phyloP scores from a whole-genome alignment of 2,329 filamentous ascomycete genomes.

The Aspergillus alliaceus region DNA sequence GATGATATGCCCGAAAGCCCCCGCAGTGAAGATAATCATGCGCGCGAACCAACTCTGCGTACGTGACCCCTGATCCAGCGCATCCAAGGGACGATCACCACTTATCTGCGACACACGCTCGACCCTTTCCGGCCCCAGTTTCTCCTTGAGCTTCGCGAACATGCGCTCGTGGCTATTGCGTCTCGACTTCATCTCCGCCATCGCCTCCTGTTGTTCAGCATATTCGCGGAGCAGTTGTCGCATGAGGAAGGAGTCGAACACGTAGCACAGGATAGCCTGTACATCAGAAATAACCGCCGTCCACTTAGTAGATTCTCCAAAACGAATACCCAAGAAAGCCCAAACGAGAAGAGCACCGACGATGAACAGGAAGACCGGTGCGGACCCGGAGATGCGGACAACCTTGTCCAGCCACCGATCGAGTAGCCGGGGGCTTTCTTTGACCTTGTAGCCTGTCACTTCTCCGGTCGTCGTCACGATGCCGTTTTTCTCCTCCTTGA shows the following conservation, averaged over 20 bases:
- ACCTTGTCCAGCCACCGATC: conserved; percentile 26
- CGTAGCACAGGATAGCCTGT: conserved; percentile 33
- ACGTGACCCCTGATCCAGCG: background rate
- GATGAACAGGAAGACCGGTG: conserved; percentile 29
- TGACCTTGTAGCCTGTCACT: background rate
- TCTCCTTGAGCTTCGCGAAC: conserved; percentile 10
- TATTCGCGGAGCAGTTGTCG: conserved; percentile 30
- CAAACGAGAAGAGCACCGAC: conserved; percentile 29
- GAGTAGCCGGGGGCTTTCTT: conserved; percentile 12
- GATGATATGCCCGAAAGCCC: conserved; percentile 14
- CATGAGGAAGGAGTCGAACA: conserved; percentile 35
- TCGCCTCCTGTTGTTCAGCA: conserved; percentile 12
- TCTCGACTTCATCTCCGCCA: conserved; percentile 19
- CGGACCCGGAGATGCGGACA: conserved; percentile 28
- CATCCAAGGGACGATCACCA: background rate
- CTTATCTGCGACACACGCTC: background rate
- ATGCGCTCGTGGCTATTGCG: conserved; percentile 21
- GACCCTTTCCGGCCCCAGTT: background rate
- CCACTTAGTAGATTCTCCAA: conserved; percentile 23
- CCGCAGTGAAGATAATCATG: background rate
- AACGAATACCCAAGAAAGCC: conserved; percentile 30
- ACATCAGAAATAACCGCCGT: conserved; percentile 31
- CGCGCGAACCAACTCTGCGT: background rate
- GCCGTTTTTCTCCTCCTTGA: background rate
- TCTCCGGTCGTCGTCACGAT: background rate